Conservation (phyloP, 2,329 filamentous ascomycete genomes). For the Trichoderma sp. region DNA sequence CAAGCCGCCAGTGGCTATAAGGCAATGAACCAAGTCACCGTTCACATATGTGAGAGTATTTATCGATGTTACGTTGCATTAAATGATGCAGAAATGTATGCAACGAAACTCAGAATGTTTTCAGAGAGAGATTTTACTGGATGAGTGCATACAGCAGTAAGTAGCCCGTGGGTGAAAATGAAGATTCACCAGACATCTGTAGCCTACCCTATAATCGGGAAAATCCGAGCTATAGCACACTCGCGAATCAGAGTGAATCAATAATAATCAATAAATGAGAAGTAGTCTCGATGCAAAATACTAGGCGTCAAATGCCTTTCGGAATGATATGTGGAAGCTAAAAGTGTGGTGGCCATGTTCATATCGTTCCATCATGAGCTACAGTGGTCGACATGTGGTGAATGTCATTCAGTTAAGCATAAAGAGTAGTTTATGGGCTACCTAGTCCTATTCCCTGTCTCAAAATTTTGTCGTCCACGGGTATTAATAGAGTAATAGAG, state of each 20-base stretch:
- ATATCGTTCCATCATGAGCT: not conserved
- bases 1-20: not conserved
- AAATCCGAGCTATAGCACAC: not conserved
- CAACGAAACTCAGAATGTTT: not conserved
- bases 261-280: not conserved
- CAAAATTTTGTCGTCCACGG: not conserved
- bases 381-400: too few relatives aligned
- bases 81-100: not conserved
- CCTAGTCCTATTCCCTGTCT: not conserved
- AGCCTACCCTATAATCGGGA: not conserved
- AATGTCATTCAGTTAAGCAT: too few relatives aligned
- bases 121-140: not conserved
- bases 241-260: not conserved
- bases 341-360: accelerated
- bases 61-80: not conserved
- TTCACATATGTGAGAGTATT: not conserved
- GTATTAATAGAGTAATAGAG: not conserved
- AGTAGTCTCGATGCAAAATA: not conserved
- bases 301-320: not conserved
- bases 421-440: not conserved
- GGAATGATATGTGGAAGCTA: not conserved
- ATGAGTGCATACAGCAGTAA: not conserved
- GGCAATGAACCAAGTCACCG: not conserved
- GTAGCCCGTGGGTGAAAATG: not conserved
- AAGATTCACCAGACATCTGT: not conserved